Evolutionary conservation across 305 asterid species (phyloP), one percentile per base, ranked within the genome.

Genomic region (Fraxinus latifolia): DNA sequence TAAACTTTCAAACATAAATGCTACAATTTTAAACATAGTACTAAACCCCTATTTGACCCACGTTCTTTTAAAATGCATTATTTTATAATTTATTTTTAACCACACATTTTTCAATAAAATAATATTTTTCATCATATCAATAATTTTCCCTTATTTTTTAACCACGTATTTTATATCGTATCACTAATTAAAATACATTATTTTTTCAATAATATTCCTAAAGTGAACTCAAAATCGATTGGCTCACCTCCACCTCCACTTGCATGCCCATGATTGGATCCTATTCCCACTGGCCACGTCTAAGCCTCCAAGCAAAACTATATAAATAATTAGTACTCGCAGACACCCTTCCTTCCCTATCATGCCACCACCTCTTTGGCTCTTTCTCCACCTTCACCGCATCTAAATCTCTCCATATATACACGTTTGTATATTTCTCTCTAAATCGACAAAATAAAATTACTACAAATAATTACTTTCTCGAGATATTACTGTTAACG

Each of bases 351-450:
- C 11, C 1, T 55, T 55, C 9, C 67, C 65, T 17, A 0, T 5
- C 65, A 55, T 55, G 67, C 3, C 23, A 55, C 27, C 88, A 60
- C 80, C 86, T 80, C 79, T 65, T 75, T 78, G 53, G 80, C 87
- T 81, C 79, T 53, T 75, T 78, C 78, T 87, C 91, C 90, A 87
- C 91, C 87, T 79, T 81, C 89, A 15, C 87, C 11, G 29, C 29
- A 55, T 19, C 67, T 55, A 19, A 55, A 55, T 53, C 87, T 91
- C 87, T 72, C 62, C 0, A 70, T 58, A 80, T 80, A 33, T 55
- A 19, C 12, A 19, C 67, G 67, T 17, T 21, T 34, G 17, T 32
- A 76, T 62, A 32, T 33, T 62, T 37, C 29, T 62, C 33, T 23
- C 32, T 42, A 33, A 0, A 19, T 62, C 32, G 72, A 50, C 55